These are phyloP conservation scores for Leccinum imitatum DNA, from an alignment of 768 basidiomycete species.

Conservation along the genomic window DNA sequence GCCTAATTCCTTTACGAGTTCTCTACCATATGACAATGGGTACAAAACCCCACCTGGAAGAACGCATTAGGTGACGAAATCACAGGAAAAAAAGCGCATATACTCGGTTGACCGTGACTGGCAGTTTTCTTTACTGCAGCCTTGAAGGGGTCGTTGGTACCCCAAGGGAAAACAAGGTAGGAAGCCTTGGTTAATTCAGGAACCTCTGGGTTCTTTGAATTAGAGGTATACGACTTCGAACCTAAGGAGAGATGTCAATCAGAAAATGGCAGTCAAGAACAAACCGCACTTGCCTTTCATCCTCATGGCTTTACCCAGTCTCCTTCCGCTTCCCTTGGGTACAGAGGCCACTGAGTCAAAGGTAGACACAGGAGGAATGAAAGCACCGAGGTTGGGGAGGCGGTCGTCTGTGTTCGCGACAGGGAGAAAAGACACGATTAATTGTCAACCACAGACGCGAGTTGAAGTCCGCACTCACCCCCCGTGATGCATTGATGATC, in stretches of 20 bases:
- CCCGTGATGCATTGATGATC: background rate
- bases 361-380: constrained; percentile 20
- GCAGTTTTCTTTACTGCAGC: constrained; percentile 27
- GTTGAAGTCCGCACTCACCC: constrained; percentile 17
- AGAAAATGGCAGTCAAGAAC: background rate
- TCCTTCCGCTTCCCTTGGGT: constrained; percentile 4
- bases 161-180: constrained; percentile 79
- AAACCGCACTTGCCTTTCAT: background rate
- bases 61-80: background rate
- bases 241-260: constrained; percentile 1
- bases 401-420: constrained; percentile 6
- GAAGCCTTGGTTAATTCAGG: constrained; percentile 35
- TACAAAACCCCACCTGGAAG: background rate
- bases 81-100: too few relatives aligned
- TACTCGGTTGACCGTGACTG: too few relatives aligned
- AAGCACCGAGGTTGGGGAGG: constrained; percentile 29
- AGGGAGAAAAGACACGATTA: background rate
- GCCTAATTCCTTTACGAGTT: constrained; percentile 58
- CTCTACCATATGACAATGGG: constrained; percentile 27
- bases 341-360: constrained; percentile 17
- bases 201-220: too few relatives aligned
- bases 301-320: constrained; percentile 13
- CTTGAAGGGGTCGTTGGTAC: constrained; percentile 83
- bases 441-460: background rate
- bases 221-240: too few relatives aligned